Base-by-base conservation (phyloP, 129 eudicot species). In the Flaveria linearis region DNA sequence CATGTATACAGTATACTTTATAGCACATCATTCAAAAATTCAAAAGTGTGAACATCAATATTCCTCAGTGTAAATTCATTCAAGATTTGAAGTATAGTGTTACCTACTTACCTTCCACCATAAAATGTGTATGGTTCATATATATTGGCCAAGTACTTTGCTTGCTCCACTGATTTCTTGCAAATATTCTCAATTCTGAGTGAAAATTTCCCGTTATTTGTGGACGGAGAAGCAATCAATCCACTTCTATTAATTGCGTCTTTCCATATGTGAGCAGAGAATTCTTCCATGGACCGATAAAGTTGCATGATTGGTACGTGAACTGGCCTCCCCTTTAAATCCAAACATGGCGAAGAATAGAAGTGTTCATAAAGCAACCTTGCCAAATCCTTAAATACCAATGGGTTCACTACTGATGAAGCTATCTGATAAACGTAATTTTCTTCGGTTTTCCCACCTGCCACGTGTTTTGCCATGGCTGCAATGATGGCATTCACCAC, bases 71-170 rank as follows among this genome's bases (percentile, higher is more conserved):
- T 43, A 43, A 25, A 33, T 45, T 1, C 69, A 78, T 7, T 73
- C 20, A 22, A 62, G 58, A 42, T 26, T 57, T 28, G 10, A 72
- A 36, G 41, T 60, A 17, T 45, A 23, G 74, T 52, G 67, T 78
- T 84, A 94, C 98, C 98, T 91, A 86, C 97, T 78, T 84, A 94
- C 98, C 98, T 91, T 87, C 97, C 98, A 70, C 98, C 90, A 80
- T 94, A 94, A 73, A 94, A 94, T 58, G 97, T 86, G 90, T 94
- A 94, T 18, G 97, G 92, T 68, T 91, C 86, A 78, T 94, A 94
- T 39, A 94, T 85, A 64, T 73, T 87, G 36, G 98, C 98, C 85
- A 94, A 70, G 80, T 88, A 91, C 83, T 81, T 91, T 9, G 97
- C 96, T 87, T 91, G 98, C 78, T 94, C 97, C 86, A 94, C 93